These are phyloP conservation scores for Clarkia xantiana DNA, from an alignment of 345 rosid genomes.

Conservation along the genomic window DNA sequence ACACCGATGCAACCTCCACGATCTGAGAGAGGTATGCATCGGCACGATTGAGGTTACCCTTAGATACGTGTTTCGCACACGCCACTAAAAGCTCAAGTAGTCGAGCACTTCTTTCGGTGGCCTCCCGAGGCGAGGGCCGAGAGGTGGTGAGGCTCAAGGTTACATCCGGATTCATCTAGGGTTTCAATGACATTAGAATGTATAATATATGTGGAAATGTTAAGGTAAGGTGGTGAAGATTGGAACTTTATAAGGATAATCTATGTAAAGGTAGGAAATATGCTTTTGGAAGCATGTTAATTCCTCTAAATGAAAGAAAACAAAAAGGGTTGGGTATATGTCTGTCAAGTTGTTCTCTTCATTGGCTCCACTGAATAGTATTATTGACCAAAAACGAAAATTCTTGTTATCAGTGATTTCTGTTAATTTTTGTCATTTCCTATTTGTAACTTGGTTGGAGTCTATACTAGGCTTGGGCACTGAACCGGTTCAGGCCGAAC, in stretches of 20 bases:
- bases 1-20: slow-evolving; percentile 22
- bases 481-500: no score
- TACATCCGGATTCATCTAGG: slow-evolving; percentile 20
- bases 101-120: slow-evolving; percentile 20
- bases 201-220: no score
- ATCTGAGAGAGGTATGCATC: slow-evolving; percentile 29
- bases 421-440: no score
- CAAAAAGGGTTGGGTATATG: neutral
- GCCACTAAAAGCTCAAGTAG: slow-evolving; percentile 37
- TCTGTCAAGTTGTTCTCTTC: no score
- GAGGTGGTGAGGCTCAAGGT: slow-evolving; percentile 31
- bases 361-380: no score
- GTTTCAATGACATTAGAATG: slow-evolving; percentile 10
- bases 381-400: no score
- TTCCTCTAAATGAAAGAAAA: neutral
- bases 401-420: no score
- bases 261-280: neutral
- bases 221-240: no score
- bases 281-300: neutral
- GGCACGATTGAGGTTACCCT: slow-evolving; percentile 32
- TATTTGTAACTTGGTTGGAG: no score
- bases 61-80: slow-evolving; percentile 31
- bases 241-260: no score
- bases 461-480: no score
- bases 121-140: slow-evolving; percentile 7